Evolutionary conservation across 495 filamentous ascomycete genomes (phyloP), one percentile per base, ranked within the genome.

Genomic region (Cercophora samala): DNA sequence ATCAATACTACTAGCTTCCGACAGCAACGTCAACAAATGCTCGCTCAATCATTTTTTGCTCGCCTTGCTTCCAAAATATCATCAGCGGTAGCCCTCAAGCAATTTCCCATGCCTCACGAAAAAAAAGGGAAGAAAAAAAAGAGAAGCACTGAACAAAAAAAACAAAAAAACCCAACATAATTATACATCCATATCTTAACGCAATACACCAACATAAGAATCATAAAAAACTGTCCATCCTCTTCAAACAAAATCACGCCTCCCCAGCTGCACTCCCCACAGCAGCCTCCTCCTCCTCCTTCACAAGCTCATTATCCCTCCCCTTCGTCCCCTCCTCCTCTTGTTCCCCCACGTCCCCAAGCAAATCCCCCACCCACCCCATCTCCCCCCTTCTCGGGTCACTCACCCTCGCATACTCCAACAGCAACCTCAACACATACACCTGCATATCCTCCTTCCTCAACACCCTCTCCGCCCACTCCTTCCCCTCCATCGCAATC

Each of bases 361-460:
- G 13, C 61, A 72, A 66, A 64, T 70, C 70, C 83, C 67, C 89
- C 77, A 66, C 70, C 70, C 68, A 74, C 52, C 72, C 73, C 68
- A 75, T 67, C 37, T 59, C 32, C 65, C 86, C 67, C 64, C 74
- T 53, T 37, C 62, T 79, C 66, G 90, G 86, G 72, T 90, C 88
- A 64, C 80, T 78, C 15, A 93, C 78, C 54, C 90, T 79, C 21
- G 83, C 90, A 76, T 90, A 92, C 77, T 93, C 91, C 2, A 93
- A 79, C 65, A 93, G 77, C 62, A 93, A 69, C 62, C 91, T 74
- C 69, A 87, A 84, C 55, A 88, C 82, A 77, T 92, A 93, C 22
- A 93, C 81, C 70, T 88, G 78, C 77, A 93, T 90, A 69, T 93
- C 91, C 65, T 91, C 89, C 60, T 78, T 77, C 61, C 91, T 76